Evolutionary conservation across 1,284 basidiomycete species (phyloP), one percentile per base, ranked within the genome.

Genomic region (Tremellales sp.): DNA sequence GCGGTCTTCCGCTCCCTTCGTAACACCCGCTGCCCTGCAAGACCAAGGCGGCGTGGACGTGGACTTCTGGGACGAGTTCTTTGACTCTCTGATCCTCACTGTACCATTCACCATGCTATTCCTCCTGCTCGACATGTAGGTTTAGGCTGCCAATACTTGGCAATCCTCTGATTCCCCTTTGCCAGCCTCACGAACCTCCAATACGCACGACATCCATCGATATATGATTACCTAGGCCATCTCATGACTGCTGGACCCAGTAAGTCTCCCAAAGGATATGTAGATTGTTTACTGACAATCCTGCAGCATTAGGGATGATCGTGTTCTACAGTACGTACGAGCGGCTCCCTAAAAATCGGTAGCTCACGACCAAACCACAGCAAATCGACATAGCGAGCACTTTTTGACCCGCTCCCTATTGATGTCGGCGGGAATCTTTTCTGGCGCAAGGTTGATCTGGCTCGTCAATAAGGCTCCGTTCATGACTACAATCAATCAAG

Each of bases 371-470:
- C 22, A 16, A 31, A 31, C 16, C 10, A 9, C 45, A 71, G 69
- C 66, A 1, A 60, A 60, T 35, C 61, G 65, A 24, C 48, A 68
- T 50, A 43, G 57, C 8, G 47, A 34, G 3, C 56, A 61, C 38
- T 52, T 47, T 31, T 13, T 57, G 25, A 62, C 60, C 16, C 62
- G 50, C 37, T 48, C 54, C 1, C 28, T 59, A 37, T 42, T 67
- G 18, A 64, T 67, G 51, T 44, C 58, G 8, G 52, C 61, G 0
- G 66, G 58, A 8, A 56, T 67, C 18, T 29, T 57, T 2, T 54
- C 63, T 16, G 70, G 70, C 5, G 53, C 48, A 16, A 54, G 71
- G n/a, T 50, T 73, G 13, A 65, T 73, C n/a, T 72, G 68, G 67
- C 54, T 73, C 18, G 64, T 73, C 22, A 73, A 73, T 54, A 63